These are phyloP conservation scores for Coriaria nepalensis DNA, from an alignment of 306 rosid species.

Conservation along the genomic window DNA sequence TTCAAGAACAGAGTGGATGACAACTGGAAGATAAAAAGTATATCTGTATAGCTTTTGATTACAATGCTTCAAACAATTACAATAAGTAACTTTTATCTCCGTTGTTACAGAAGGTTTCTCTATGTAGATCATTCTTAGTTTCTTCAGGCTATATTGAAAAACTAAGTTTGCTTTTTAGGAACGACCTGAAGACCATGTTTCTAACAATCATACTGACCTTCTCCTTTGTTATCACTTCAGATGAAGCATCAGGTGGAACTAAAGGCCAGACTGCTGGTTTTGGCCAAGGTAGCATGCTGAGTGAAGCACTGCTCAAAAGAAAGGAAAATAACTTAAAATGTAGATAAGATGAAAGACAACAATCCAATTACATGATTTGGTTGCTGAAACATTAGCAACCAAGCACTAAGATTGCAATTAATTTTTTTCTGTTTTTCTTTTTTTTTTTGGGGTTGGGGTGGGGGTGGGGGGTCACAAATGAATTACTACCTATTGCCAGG, in stretches of 20 bases:
- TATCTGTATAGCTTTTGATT: slow-evolving; percentile 2
- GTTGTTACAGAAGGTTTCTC: neutral
- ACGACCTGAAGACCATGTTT: too few relatives aligned
- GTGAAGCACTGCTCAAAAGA: slow-evolving; percentile 59
- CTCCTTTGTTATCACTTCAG: slow-evolving; percentile 81
- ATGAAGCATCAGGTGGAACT: slow-evolving; percentile 73
- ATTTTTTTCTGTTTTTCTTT: too few relatives aligned
- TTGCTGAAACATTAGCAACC: slow-evolving; percentile 2
- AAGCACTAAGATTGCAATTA: neutral
- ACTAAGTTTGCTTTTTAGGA: too few relatives aligned
- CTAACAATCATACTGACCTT: slow-evolving; percentile 38
- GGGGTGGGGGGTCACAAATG: slow-evolving; percentile 2
- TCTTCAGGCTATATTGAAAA: too few relatives aligned
- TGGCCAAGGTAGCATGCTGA: slow-evolving; percentile 99
- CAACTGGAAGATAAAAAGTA: neutral
- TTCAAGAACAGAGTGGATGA: neutral
- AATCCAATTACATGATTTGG: slow-evolving; percentile 1
- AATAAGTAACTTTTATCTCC: neutral
- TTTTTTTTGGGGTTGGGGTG: neutral
- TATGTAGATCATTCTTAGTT: too few relatives aligned
- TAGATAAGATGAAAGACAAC: neutral
- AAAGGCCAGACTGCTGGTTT: slow-evolving; percentile 88
- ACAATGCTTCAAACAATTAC: neutral
- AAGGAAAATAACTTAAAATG: slow-evolving; percentile 1
- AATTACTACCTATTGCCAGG: slow-evolving; percentile 79